Base-by-base conservation (phyloP, 345 rosid species). In the Eucalyptus globulus region DNA sequence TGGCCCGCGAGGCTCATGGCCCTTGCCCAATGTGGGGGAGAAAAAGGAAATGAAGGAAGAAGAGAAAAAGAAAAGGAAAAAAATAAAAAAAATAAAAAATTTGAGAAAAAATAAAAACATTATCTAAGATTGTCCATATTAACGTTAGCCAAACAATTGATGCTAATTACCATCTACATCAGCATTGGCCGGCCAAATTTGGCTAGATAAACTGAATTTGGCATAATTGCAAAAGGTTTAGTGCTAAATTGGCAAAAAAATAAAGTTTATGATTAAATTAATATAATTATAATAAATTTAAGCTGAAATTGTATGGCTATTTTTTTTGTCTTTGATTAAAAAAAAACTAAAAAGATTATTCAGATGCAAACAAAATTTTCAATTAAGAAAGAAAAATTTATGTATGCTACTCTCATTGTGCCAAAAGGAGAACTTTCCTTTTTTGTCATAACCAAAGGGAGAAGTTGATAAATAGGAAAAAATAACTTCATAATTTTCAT, bases 1-100 rank as follows among this genome's bases (percentile, higher is more conserved):
- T 53, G 58, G 24, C 24, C 0, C 1, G 0, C 1, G 2, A 53
- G 56, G 56, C 26, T 53, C 2, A 0, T 0, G 11, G 58, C 58
- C 58, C 26, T 53, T 2, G 0, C 5, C 58, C 11, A 21, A 0
- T 53, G 58, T 21, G 2, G 58, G 58, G 58, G 0, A 21, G n/a
- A 53, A 53, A 53, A 19, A 19, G 58, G 58, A 53, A 19, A 19
- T 0, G 58, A 53, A 53, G 4, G 0, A 53, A 53, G 24, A 53
- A 53, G 24, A 19, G 24, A 53, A 53, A 53, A 53, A 19, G 11
- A 21, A 53, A 53, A 53, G 4, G 5, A 19, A 53, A 19, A 7
- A 21, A 53, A 53, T 17, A 19, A 53, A 53, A 53, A 5, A 5
- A 40, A 3, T 40, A 40, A 40, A 40, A 40, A 40, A 4, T 40